Evolutionary conservation across 2,329 filamentous ascomycete genomes (phyloP), one percentile per base, ranked within the genome.

Genomic region (Botrytis sinoallii): DNA sequence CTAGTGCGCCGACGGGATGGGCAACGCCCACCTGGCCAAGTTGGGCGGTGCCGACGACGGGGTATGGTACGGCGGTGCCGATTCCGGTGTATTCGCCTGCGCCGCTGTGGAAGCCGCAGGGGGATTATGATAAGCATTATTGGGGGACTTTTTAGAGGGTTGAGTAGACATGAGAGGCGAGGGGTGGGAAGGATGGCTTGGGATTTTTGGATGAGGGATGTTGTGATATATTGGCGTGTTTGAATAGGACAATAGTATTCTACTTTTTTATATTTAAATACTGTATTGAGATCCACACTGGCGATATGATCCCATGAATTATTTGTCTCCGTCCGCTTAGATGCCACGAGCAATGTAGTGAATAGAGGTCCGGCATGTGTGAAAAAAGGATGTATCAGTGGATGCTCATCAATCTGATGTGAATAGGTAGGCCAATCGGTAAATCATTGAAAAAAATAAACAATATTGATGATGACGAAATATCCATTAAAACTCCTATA

Each of bases 11-110:
- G 4, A 77, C 79, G 5, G 77, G 61, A n/a, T 73, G 72, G 76
- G 71, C 75, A 7, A 70, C 75, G 0, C 82, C 82, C 0, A 74
- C 75, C 14, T 66, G 55, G 65, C 71, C 71, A 8, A 32, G 12
- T 5, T 72, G 71, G 71, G 65, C 65, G 10, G 71, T 32, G 5
- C 48, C 63, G 3, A 48, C n/a, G 14, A 60, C 46, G 40, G 71
- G 63, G 16, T 68, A 57, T 38, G 71, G 71, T 1, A 68, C 79
- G 76, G 77, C 72, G 40, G 52, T 74, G 48, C 76, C 76, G 2
- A 79, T 79, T 67, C 77, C 82, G 0, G 80, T 78, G 18, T 79
- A 79, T 40, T 76, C 78, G 1, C 82, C 82, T 12, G 77, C 79
- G 63, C 77, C 79, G 25, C 75, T 83, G 59, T 83, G 82, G 82